Base-by-base conservation (phyloP, 2,329 filamentous ascomycete species). In the Diplodia scrobiculata region DNA sequence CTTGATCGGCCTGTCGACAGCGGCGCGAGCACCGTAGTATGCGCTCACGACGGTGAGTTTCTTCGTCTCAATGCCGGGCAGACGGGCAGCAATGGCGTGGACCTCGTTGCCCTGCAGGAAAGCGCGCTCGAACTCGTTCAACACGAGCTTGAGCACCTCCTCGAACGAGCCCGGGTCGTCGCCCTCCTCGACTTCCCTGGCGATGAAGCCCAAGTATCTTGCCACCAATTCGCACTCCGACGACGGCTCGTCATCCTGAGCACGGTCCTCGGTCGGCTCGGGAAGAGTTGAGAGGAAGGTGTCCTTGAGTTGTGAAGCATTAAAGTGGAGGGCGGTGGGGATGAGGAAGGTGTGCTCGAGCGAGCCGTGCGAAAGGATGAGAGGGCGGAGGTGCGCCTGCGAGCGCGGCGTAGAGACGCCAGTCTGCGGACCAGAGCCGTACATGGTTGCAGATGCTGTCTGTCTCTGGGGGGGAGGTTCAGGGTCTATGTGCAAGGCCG, bases 181-280 rank as follows among this genome's bases (percentile, higher is more conserved):
- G 66, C 92, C 92, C 73, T 96, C 91, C 65, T 97, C 92, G 47
- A 97, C 90, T 81, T 97, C 91, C 69, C 86, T 83, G 70, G 94
- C 92, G 68, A 97, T 86, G 77, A 92, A 96, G 72, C 92, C 92
- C 76, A 99, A 88, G 80, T 96, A 99, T 77, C 94, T 88, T 68
- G 92, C 93, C 36, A 99, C 92, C 68, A 99, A 85, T 82, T 99
- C 95, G 52, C 91, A 83, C 54, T 93, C 88, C 27, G 96, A 99
- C 45, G 95, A 98, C n/a, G 95, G 95, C 83, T 99, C 96, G 73
- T 99, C 95, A 83, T 99, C 96, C 77, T 94, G 92, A 68, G 95
- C 96, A 70, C 98, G 87, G 83, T 99, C 95, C 77, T 99, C 95
- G 77, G 96, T 99, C 67, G 95, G 91, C 73, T 89, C 84, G 64